phyloP scores from a whole-genome alignment of 495 filamentous ascomycete genomes.

The Barbatosphaeria neglecta region DNA sequence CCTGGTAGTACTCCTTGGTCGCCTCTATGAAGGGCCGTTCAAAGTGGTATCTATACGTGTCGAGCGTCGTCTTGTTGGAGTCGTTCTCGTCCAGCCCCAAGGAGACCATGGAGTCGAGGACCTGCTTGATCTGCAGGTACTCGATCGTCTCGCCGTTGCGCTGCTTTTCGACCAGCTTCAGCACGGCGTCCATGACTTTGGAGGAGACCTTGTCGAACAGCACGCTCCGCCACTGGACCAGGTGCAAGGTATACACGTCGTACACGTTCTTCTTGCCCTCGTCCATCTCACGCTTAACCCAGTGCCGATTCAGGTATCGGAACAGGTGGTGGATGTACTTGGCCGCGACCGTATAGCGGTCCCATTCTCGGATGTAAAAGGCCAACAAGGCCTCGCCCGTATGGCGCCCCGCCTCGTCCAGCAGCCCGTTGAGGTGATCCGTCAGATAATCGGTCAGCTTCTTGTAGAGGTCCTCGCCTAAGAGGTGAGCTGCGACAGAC shows the following conservation, averaged over 20 bases:
- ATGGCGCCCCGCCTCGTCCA: slow-evolving; percentile 58
- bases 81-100: slow-evolving; percentile 90
- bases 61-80: slow-evolving; percentile 82
- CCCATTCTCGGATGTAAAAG: slow-evolving; percentile 98
- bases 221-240: slow-evolving; percentile 88
- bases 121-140: slow-evolving; percentile 89
- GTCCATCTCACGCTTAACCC: slow-evolving; percentile 98
- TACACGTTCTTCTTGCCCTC: slow-evolving; percentile 98
- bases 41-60: slow-evolving; percentile 87
- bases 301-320: slow-evolving; percentile 93
- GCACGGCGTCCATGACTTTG: slow-evolving; percentile 88
- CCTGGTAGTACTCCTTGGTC: slow-evolving; percentile 75
- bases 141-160: slow-evolving; percentile 97
- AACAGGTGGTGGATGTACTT: slow-evolving; percentile 97
- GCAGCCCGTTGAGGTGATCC: slow-evolving; percentile 56
- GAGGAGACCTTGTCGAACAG: slow-evolving; percentile 74
- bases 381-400: slow-evolving; percentile 78
- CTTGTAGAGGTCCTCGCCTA: slow-evolving; percentile 93
- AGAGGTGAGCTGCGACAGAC: slow-evolving; percentile 60
- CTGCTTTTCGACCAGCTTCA: slow-evolving; percentile 95
- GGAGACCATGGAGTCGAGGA: slow-evolving; percentile 94
- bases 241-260: slow-evolving; percentile 92
- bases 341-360: slow-evolving; percentile 85
- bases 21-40: slow-evolving; percentile 83
- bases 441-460: slow-evolving; percentile 76